Evolutionary conservation across 345 rosid species (phyloP).

Genomic region (Mallotus nudiflorus): DNA sequence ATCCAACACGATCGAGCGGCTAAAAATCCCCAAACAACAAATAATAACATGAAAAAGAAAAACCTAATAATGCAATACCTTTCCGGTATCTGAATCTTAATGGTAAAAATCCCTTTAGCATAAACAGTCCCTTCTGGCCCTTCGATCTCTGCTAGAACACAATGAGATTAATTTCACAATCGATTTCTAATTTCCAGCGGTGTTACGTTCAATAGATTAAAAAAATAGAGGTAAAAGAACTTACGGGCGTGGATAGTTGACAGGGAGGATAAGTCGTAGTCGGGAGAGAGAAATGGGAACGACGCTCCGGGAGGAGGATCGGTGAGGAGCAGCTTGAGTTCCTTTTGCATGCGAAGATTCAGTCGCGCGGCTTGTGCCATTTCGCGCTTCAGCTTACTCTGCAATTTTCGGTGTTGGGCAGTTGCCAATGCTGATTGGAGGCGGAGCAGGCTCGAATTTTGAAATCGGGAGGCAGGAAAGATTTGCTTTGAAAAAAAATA

Average conservation of each 20-base stretch:
- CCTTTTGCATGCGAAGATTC: constrained; percentile 74
- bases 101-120: constrained; percentile 58
- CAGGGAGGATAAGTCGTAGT: constrained; percentile 44
- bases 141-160: constrained; percentile 45
- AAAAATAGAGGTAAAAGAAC: constrained; percentile 18
- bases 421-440: neutral
- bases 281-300: constrained; percentile 59
- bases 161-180: neutral
- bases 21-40: neutral
- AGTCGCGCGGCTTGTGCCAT: constrained; percentile 90
- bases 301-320: constrained; percentile 77
- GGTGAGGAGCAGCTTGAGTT: constrained; percentile 72
- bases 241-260: constrained; percentile 70
- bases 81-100: constrained; percentile 78
- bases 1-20: neutral
- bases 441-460: no score
- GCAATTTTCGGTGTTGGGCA: neutral
- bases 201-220: neutral
- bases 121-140: constrained; percentile 82
- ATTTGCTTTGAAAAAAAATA: neutral
- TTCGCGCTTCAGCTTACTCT: neutral
- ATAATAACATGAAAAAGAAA: neutral
- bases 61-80: constrained; percentile 36
- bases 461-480: neutral
- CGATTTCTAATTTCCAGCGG: no score